phyloP scores from a whole-genome alignment of 1,284 basidiomycete species.

The Agroathelia rolfsii region DNA sequence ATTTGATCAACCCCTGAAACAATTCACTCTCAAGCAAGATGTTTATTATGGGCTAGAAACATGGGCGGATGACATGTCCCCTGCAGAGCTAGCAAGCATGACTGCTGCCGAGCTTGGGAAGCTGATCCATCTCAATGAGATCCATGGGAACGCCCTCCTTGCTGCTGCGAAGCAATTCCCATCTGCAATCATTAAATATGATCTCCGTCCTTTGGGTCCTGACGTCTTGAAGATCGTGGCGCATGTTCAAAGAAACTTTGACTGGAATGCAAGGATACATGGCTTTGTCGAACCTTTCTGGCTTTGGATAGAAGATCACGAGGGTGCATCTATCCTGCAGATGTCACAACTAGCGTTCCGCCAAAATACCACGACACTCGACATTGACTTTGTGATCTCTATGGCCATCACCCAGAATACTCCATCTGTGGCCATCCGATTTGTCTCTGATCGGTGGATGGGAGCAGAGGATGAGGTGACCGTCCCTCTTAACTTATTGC shows the following conservation, averaged over 20 bases:
- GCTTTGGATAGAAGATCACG: constrained; percentile 90
- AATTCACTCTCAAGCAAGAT: constrained; percentile 72
- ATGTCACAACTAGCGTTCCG: constrained; percentile 67
- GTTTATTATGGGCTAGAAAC: constrained; percentile 72
- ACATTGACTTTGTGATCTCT: constrained; percentile 77
- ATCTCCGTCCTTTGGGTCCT: constrained; percentile 73
- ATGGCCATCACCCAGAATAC: constrained; percentile 49
- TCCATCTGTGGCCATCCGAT: constrained; percentile 60
- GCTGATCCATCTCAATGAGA: constrained; percentile 81
- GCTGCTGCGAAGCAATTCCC: constrained; percentile 86
- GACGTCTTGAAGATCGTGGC: constrained; percentile 79
- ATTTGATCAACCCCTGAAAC: constrained; percentile 85
- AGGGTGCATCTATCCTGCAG: constrained; percentile 77
- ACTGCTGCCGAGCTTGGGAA: constrained; percentile 71
- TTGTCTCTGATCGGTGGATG: constrained; percentile 90
- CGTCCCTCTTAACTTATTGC: constrained; percentile 58
- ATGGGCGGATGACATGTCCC: constrained; percentile 80
- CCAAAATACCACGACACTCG: constrained; percentile 46
- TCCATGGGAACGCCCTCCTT: constrained; percentile 73
- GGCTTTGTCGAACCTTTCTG: constrained; percentile 83
- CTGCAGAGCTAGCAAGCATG: constrained; percentile 71
- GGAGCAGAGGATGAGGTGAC: constrained; percentile 74
- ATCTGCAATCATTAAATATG: constrained; percentile 55
- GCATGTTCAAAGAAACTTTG: constrained; percentile 59
- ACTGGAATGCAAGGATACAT: constrained; percentile 79